phyloP scores from a whole-genome alignment of 495 filamentous ascomycete species.

The Talaromyces trachyspermus region DNA sequence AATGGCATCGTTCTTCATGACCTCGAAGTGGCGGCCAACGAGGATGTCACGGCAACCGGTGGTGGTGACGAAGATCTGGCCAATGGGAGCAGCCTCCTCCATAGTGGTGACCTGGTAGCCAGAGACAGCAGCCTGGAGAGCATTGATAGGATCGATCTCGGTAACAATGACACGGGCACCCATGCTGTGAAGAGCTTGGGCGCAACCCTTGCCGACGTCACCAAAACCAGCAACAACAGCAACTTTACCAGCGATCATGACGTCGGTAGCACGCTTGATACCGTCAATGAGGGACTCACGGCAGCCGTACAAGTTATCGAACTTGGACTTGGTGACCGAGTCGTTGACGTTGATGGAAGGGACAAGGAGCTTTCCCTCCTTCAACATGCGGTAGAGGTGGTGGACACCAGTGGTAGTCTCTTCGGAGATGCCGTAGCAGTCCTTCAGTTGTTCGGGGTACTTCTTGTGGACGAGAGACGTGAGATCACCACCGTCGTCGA shows the following conservation, averaged over 20 bases:
- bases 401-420: conserved; percentile 99
- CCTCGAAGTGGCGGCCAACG: conserved; percentile 84
- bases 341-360: conserved; percentile 99
- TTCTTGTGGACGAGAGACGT: conserved; percentile 95
- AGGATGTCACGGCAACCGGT: conserved; percentile 99
- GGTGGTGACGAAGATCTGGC: conserved; percentile 99
- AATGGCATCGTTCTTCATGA: conserved; percentile 97
- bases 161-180: conserved; percentile 95
- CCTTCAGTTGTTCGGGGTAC: conserved; percentile 94
- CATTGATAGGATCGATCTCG: conserved; percentile 99
- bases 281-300: conserved; percentile 97
- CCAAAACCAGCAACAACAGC: conserved; percentile 96
- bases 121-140: conserved; percentile 95
- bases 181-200: conserved; percentile 90
- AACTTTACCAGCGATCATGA: conserved; percentile 99
- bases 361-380: conserved; percentile 81
- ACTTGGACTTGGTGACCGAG: conserved; percentile 99
- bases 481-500: conserved; percentile 97
- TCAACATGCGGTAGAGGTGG: conserved; percentile 97
- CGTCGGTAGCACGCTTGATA: conserved; percentile 99
- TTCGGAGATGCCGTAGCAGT: conserved; percentile 97
- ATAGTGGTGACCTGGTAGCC: conserved; percentile 96
- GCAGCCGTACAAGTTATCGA: conserved; percentile 99
- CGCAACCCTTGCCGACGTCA: conserved; percentile 99
- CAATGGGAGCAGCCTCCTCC: conserved; percentile 81